These are phyloP conservation scores for Starmerella gropengiesseri DNA, from an alignment of 805 yeast species.

Conservation along the genomic window DNA sequence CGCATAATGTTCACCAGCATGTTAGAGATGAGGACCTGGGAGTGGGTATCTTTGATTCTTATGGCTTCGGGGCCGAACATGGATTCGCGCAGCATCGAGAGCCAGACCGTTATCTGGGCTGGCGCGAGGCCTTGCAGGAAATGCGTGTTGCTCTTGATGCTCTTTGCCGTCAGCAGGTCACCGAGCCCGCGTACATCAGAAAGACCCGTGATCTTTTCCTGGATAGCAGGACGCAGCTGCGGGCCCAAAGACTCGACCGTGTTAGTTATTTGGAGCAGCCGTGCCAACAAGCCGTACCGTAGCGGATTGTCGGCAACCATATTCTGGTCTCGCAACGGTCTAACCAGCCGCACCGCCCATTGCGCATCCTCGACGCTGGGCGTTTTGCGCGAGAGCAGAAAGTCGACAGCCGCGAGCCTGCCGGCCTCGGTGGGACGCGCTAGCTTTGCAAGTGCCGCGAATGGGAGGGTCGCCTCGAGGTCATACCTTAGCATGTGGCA, in stretches of 20 bases:
- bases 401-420: constrained; percentile 8
- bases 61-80: not conserved
- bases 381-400: constrained; percentile 1
- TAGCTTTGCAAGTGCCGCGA: not conserved
- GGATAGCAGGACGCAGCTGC: not conserved
- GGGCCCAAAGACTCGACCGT: not conserved
- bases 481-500: not conserved
- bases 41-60: no score
- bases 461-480: not conserved
- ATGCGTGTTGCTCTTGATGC: not conserved
- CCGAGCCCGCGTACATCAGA: not conserved
- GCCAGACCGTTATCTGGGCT: not conserved
- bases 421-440: not conserved
- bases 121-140: not conserved
- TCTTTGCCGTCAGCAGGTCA: not conserved
- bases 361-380: not conserved
- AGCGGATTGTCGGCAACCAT: not conserved
- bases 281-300: not conserved
- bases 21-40: not conserved
- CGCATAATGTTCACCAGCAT: not conserved
- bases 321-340: not conserved
- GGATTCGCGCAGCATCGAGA: not conserved
- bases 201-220: not conserved
- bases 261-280: not conserved
- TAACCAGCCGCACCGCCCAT: not conserved